Base-by-base conservation (phyloP, 2,329 filamentous ascomycete species). In the Fonsecaea multimorphosa region DNA sequence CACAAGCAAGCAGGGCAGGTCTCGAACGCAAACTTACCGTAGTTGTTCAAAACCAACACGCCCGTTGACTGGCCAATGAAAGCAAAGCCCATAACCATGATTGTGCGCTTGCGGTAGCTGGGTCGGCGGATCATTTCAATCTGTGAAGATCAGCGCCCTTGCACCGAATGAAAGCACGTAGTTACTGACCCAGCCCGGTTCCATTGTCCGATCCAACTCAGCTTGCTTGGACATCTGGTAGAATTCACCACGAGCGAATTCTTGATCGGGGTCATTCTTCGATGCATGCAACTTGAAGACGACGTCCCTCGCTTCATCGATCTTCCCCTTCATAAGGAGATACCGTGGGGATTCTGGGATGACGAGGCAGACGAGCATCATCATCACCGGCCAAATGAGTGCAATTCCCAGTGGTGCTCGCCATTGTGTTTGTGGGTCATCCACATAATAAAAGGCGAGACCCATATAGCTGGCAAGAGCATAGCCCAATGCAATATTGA, bases 281-380 rank as follows among this genome's bases (percentile, higher is more conserved):
- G 49, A 36, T 1, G 51, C 46, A 22, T 73, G 72, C 0, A 74
- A 61, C 24, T 62, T 69, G 40, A 60, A 63, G 1, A 73, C 65
- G 29, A 68, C 72, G 8, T 64, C 38, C 7, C 73, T 63, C 3
- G 73, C 73, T n/a, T 69, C 73, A 16, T 73, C 68, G 2, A 70
- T 36, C 38, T 64, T 61, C 24, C 70, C 70, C 49, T 73, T 70
- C 72, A 74, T 72, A 62, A 73, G 68, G 16, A 74, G 65, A 49
- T 69, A 74, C 9, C 72, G 66, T 12, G 73, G 73, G 0, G 70
- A 73, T 61, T 75, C 72, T 8, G 72, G 73, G 27, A 72, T 70
- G 57, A 74, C 68, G 4, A 70, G 51, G 11, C 56, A 73, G 0
- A 73, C 70, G 1, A 71, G 29, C 19, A 72, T 58, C 51, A 74